Conservation (phyloP, 768 basidiomycete species). For the Strobilomyces dryophilus region DNA sequence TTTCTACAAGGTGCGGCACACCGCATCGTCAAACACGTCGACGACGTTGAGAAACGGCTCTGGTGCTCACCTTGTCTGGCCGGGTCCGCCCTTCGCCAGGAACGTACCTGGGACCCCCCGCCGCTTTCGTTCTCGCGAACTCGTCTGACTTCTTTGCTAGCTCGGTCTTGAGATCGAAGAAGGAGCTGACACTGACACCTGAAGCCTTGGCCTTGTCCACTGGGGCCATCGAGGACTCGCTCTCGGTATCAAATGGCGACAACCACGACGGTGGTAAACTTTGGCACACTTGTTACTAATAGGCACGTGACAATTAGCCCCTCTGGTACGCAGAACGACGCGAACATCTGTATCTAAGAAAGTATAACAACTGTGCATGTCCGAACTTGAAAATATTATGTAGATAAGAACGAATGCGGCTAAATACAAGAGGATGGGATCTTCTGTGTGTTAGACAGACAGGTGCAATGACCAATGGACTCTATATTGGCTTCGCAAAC, state of each 20-base stretch:
- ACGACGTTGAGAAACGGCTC: no score
- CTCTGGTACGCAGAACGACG: neutral
- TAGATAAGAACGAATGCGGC: constrained; percentile 37
- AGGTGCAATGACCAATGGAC: constrained; percentile 64
- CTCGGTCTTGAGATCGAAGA: constrained; percentile 75
- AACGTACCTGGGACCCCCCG: constrained; percentile 46
- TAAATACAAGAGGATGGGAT: no score
- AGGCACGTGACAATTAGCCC: constrained; percentile 9
- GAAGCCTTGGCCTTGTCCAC: constrained; percentile 57
- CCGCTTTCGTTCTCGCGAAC: constrained; percentile 59
- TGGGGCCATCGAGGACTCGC: constrained; percentile 38
- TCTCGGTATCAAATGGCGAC: constrained; percentile 2
- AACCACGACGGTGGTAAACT: no score
- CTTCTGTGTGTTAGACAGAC: no score
- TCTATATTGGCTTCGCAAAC: constrained; percentile 77
- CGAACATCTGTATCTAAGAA: neutral
- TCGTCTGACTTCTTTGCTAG: constrained; percentile 50
- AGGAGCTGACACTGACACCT: constrained; percentile 68
- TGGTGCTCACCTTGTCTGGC: constrained; percentile 59
- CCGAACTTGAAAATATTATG: constrained; percentile 22
- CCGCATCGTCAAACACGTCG: neutral
- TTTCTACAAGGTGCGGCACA: constrained; percentile 45
- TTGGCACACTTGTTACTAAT: no score
- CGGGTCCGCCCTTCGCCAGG: constrained; percentile 57
- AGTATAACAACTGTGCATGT: neutral